These are phyloP conservation scores for Colletotrichum musae DNA, from an alignment of 2,329 filamentous ascomycete genomes.

Conservation along the genomic window DNA sequence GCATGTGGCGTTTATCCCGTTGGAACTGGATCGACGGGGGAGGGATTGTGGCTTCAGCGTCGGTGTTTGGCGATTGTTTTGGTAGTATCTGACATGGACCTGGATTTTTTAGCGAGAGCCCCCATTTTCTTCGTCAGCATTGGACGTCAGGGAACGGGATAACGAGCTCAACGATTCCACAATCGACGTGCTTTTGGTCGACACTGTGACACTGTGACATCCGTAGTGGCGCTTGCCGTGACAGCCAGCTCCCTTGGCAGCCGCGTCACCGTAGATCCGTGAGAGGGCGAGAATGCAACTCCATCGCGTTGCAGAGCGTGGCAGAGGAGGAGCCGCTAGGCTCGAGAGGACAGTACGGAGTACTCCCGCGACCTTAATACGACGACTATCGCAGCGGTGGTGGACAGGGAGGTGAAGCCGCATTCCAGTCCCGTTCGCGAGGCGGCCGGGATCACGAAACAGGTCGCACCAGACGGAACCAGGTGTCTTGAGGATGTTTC, in stretches of 20 bases:
- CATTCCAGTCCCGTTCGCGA: not conserved
- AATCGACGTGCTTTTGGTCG: not conserved
- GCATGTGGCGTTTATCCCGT: slow-evolving; percentile 9
- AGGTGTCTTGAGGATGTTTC: slow-evolving; percentile 23
- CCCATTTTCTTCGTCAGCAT: not conserved
- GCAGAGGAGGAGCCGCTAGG: not conserved
- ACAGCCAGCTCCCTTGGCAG: slow-evolving; percentile 4
- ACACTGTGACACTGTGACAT: slow-evolving; percentile 11
- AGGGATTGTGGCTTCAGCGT: slow-evolving; percentile 8
- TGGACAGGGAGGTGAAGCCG: slow-evolving; percentile 10
- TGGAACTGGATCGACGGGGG: not conserved
- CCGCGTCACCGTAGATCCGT: slow-evolving; percentile 30
- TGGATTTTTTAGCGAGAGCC: slow-evolving; percentile 5
- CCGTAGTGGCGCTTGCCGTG: slow-evolving; percentile 17
- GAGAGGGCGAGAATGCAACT: not conserved
- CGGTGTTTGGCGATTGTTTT: slow-evolving; percentile 20
- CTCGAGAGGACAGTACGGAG: not conserved
- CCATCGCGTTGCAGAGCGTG: not conserved
- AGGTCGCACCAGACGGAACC: slow-evolving; percentile 23
- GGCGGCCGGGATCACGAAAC: slow-evolving; percentile 29
- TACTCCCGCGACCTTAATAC: slow-evolving; percentile 4
- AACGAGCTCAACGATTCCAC: too few species aligned
- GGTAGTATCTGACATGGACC: not conserved
- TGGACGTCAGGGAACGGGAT: not conserved
- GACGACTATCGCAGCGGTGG: slow-evolving; percentile 6